Conservation (phyloP, 1,284 basidiomycete genomes). For the Cerioporus squamosus region DNA sequence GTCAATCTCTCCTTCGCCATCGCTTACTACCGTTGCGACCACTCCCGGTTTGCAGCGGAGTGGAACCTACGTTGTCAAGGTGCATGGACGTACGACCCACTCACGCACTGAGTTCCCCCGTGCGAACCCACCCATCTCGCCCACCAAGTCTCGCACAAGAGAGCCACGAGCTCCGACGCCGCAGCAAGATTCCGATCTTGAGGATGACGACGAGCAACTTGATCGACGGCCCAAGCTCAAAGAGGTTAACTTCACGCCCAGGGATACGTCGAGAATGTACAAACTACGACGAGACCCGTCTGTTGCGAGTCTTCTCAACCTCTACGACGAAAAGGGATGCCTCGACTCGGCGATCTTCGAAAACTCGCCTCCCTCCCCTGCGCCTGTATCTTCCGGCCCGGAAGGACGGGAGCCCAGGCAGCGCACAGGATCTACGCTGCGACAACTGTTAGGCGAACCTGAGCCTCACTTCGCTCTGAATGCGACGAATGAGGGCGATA, state of each 20-base stretch:
- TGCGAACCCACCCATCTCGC: slow-evolving; percentile 47
- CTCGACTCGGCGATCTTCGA: slow-evolving; percentile 65
- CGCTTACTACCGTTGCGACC: slow-evolving; percentile 23
- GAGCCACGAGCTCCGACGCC: slow-evolving; percentile 25
- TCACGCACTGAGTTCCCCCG: slow-evolving; percentile 67
- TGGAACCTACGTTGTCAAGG: slow-evolving; percentile 70
- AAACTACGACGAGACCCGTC: slow-evolving; percentile 75
- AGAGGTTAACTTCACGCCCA: slow-evolving; percentile 44
- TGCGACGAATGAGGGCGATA: slow-evolving; percentile 62
- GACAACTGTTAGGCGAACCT: slow-evolving; percentile 66
- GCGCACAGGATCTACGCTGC: slow-evolving; percentile 70
- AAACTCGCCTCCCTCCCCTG: slow-evolving; percentile 55
- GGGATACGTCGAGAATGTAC: slow-evolving; percentile 57
- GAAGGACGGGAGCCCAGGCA: slow-evolving; percentile 55
- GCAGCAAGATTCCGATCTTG: slow-evolving; percentile 12
- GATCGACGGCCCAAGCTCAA: slow-evolving; percentile 27
- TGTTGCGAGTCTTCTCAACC: slow-evolving; percentile 67
- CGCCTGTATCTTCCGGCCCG: slow-evolving; percentile 20
- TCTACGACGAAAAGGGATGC: slow-evolving; percentile 74
- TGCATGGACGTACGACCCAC: slow-evolving; percentile 64
- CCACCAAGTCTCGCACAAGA: slow-evolving; percentile 26
- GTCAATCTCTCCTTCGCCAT: slow-evolving; percentile 42
- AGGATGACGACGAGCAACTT: slow-evolving; percentile 15
- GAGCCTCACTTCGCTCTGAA: slow-evolving; percentile 38
- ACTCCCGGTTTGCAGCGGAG: slow-evolving; percentile 52